A percentile compares a stretch with the other conserved stretches of the same genome.
phyloP scores from a whole-genome alignment of 768 basidiomycete genomes.

The Tylopilus sp. region DNA sequence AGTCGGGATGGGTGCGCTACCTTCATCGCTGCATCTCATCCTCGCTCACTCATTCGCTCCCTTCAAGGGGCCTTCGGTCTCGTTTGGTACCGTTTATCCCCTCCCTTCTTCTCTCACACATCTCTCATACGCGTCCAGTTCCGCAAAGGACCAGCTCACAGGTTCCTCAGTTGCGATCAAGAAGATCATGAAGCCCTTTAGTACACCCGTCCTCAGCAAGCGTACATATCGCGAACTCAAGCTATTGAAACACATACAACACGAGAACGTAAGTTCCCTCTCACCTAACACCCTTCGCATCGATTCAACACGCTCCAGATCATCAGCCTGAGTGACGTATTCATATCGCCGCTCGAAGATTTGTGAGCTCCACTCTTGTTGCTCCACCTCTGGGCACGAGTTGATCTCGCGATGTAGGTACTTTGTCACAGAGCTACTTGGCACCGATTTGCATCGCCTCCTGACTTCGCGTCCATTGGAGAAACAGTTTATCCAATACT shows the following conservation, averaged over 20 bases:
- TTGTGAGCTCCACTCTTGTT: slow-evolving; percentile 52
- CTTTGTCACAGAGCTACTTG: slow-evolving; percentile 97
- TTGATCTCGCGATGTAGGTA: slow-evolving; percentile 53
- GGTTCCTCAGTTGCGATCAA: slow-evolving; percentile 95
- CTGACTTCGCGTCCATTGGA: slow-evolving; percentile 95
- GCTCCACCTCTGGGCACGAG: not conserved
- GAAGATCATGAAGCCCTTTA: slow-evolving; percentile 99
- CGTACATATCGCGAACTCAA: slow-evolving; percentile 98
- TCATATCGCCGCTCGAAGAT: slow-evolving; percentile 99
- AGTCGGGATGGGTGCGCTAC: slow-evolving; percentile 90
- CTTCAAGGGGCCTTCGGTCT: slow-evolving; percentile 85
- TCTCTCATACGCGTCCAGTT: slow-evolving; percentile 45
- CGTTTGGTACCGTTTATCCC: slow-evolving; percentile 66
- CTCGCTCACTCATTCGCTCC: slow-evolving; percentile 17
- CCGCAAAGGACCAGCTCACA: slow-evolving; percentile 93
- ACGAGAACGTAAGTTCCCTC: slow-evolving; percentile 77
- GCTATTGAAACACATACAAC: slow-evolving; percentile 96
- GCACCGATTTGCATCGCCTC: slow-evolving; percentile 96
- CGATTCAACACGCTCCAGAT: slow-evolving; percentile 52
- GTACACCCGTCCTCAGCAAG: slow-evolving; percentile 96
- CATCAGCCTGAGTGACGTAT: slow-evolving; percentile 97
- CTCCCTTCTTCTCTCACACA: not conserved
- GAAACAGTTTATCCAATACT: slow-evolving; percentile 99
- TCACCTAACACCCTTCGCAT: not conserved
- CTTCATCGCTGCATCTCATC: slow-evolving; percentile 6